Evolutionary conservation across 192 early-diverging fungal genomes (phyloP).

Genomic region (Bifiguratus adelaidae): DNA sequence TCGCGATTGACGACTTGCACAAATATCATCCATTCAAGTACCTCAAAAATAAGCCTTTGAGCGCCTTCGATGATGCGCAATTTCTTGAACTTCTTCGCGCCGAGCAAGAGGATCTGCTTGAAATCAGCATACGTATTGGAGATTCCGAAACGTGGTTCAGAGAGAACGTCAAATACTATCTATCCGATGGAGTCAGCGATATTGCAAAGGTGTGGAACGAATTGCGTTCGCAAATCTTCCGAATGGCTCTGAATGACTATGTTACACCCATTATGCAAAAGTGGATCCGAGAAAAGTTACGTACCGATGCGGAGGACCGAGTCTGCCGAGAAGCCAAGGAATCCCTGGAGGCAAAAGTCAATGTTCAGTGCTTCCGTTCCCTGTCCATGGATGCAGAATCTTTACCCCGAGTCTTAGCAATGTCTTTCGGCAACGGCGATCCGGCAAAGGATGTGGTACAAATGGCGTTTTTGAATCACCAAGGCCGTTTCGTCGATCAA

Average conservation of each 20-base stretch:
- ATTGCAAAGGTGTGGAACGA: conserved; percentile 67
- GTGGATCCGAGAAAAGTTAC: conserved; percentile 64
- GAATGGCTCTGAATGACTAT: conserved; percentile 47
- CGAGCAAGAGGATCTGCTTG: conserved; percentile 60
- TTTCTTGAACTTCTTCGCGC: conserved; percentile 69
- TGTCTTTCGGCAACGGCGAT: conserved; percentile 64
- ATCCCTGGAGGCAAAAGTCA: conserved; percentile 60
- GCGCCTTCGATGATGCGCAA: conserved; percentile 58
- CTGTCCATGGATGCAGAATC: conserved; percentile 28
- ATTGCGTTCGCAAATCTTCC: conserved; percentile 52
- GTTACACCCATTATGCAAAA: conserved; percentile 65
- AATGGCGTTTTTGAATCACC: conserved; percentile 64
- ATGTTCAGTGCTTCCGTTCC: conserved; percentile 43
- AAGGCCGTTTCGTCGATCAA: conserved; percentile 57
- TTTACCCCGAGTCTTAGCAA: conserved; percentile 48
- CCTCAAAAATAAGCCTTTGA: conserved; percentile 61
- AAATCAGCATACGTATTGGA: conserved; percentile 40
- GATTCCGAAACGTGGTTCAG: conserved; percentile 32
- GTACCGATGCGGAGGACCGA: conserved; percentile 56
- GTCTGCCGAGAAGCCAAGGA: conserved; percentile 54
- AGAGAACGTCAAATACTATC: conserved; percentile 34
- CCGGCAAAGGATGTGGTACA: conserved; percentile 40
- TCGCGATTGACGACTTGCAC: conserved; percentile 68
- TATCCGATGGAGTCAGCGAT: conserved; percentile 48
- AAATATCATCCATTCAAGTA: conserved; percentile 78